Conservation (phyloP, 805 yeast species). For the Candida stauntonica region DNA sequence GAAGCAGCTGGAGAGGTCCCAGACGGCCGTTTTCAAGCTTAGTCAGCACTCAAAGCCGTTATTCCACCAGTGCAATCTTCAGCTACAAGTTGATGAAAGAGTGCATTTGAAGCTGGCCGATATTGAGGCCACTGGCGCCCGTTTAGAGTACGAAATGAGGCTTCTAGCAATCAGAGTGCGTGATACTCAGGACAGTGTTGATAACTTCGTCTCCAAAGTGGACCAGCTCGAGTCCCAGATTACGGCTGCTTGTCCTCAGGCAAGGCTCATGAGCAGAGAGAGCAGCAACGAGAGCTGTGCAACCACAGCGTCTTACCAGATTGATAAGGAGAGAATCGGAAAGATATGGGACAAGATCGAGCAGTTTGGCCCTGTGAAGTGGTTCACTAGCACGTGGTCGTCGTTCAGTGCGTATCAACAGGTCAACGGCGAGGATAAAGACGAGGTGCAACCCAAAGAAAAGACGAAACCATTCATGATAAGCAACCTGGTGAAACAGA, state of each 20-base stretch:
- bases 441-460: no score
- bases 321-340: slow-evolving; percentile 11
- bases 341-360: slow-evolving; percentile 13
- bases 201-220: slow-evolving; percentile 38
- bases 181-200: slow-evolving; percentile 62
- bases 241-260: slow-evolving; percentile 6
- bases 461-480: no score
- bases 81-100: slow-evolving; percentile 26
- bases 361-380: slow-evolving; percentile 12
- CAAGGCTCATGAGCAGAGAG: not conserved
- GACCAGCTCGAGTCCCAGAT: slow-evolving; percentile 28
- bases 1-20: slow-evolving; percentile 1
- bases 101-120: slow-evolving; percentile 41
- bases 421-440: no score
- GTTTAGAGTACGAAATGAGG: slow-evolving; percentile 62
- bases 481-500: no score
- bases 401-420: no score
- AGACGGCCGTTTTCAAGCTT: slow-evolving; percentile 4
- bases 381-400: slow-evolving; percentile 2
- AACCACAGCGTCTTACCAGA: not conserved
- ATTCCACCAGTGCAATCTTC: slow-evolving; percentile 19
- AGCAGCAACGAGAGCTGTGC: not conserved
- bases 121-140: slow-evolving; percentile 51
- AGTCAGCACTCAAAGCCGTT: slow-evolving; percentile 18
- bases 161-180: slow-evolving; percentile 54